Conservation (phyloP, 495 filamentous ascomycete genomes). For the Aspergillus hancockii region DNA sequence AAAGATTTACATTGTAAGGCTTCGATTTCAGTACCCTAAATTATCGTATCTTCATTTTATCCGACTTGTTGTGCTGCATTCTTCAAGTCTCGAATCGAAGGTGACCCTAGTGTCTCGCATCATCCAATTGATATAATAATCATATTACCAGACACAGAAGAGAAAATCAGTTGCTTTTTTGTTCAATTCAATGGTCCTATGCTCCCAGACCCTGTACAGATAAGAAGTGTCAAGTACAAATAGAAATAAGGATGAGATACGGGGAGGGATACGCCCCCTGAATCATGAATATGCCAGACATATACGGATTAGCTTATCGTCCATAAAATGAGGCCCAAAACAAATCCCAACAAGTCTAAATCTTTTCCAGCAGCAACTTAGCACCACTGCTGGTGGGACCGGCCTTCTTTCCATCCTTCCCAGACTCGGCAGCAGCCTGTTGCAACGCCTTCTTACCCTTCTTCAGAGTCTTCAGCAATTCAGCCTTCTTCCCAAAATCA, state of each 20-base stretch:
- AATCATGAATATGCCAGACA: constrained; percentile 7
- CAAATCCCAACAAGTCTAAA: constrained; percentile 17
- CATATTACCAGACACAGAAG: neutral
- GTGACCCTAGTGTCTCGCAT: too few species aligned
- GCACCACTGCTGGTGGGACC: constrained; percentile 44
- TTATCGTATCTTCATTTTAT: too few species aligned
- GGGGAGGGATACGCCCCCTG: neutral
- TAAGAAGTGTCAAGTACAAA: constrained; percentile 7
- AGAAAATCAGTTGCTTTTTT: constrained; percentile 24
- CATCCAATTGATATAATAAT: neutral
- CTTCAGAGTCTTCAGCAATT: constrained; percentile 65
- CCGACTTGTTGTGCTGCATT: too few species aligned
- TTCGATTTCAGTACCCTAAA: too few species aligned
- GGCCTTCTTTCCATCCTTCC: constrained; percentile 39
- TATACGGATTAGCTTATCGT: constrained; percentile 1
- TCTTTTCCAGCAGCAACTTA: constrained; percentile 47
- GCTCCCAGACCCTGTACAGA: constrained; percentile 20
- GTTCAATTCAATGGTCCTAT: constrained; percentile 13
- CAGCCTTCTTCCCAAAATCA: constrained; percentile 67
- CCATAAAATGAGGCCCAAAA: neutral
- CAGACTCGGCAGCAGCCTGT: constrained; percentile 43
- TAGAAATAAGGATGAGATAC: constrained; percentile 3
- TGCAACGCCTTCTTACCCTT: constrained; percentile 55
- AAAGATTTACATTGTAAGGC: too few species aligned
- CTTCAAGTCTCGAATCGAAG: too few species aligned